A percentile compares a stretch with the other conserved stretches of the same genome.
Evolutionary conservation across 192 early-diverging fungal genomes (phyloP).

Genomic region (Blastocladiella britannica): DNA sequence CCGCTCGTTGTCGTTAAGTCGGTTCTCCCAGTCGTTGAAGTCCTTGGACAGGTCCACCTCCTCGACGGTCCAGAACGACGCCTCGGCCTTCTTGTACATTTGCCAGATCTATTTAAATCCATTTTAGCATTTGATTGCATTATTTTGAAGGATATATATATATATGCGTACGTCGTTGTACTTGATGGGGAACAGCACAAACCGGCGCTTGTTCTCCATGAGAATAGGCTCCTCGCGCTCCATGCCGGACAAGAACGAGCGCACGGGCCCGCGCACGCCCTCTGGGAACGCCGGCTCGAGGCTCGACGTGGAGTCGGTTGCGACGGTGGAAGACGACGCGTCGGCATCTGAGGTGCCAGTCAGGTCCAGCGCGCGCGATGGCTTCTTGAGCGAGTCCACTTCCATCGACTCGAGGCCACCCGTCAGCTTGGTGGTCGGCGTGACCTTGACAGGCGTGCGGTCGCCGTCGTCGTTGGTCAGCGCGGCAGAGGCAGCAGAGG

Average conservation of each 20-base stretch:
- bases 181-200: constrained; percentile 84
- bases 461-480: too few relatives aligned
- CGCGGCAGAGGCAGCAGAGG: not conserved
- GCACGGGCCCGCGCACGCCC: too few relatives aligned
- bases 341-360: not conserved
- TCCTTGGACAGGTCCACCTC: constrained; percentile 89
- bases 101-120: constrained; percentile 52
- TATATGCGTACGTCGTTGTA: constrained; percentile 46
- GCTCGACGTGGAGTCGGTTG: not conserved
- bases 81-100: constrained; percentile 95
- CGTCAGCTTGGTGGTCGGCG: not conserved
- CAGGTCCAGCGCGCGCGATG: not conserved
- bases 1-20: constrained; percentile 62
- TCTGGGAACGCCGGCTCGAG: not conserved
- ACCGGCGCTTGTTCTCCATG: constrained; percentile 52
- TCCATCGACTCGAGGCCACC: not conserved
- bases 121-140: constrained; percentile 4
- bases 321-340: not conserved
- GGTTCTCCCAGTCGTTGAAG: constrained; percentile 69
- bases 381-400: not conserved
- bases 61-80: constrained; percentile 92
- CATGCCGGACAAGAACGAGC: constrained; percentile 1
- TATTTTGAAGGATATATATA: not conserved
- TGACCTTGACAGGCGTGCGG: too few relatives aligned
- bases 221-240: constrained; percentile 33